phyloP scores from a whole-genome alignment of 176 grass and related monocot genomes.

The Olyra latifolia region DNA sequence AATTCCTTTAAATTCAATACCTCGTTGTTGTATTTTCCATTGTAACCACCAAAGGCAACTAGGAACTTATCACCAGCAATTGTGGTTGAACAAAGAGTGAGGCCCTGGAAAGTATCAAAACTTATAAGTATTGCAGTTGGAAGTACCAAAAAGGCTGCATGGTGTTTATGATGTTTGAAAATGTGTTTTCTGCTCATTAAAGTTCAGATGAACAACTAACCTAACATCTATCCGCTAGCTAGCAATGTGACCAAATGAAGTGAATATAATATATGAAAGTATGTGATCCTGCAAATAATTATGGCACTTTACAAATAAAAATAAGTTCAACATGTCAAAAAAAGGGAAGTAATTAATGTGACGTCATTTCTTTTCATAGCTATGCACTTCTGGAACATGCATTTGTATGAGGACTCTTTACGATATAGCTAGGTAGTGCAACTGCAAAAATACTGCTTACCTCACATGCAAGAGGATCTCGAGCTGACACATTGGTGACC shows the following conservation, averaged over 20 bases:
- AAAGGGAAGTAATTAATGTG: neutral
- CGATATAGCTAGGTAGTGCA: constrained; percentile 18
- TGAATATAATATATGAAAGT: constrained; percentile 10
- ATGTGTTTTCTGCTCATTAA: neutral
- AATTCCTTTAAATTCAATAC: constrained; percentile 43
- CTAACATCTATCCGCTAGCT: constrained; percentile 8
- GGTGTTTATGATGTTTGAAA: neutral
- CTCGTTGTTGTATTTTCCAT: constrained; percentile 95
- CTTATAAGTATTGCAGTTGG: neutral
- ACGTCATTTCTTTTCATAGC: neutral
- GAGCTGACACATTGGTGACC: constrained; percentile 57
- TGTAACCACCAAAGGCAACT: constrained; percentile 93
- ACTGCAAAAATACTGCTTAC: constrained; percentile 41
- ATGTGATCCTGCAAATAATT: neutral
- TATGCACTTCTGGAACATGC: neutral
- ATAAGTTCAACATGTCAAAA: neutral
- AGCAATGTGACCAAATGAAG: constrained; percentile 9
- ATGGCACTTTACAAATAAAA: neutral
- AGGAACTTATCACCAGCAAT: constrained; percentile 67
- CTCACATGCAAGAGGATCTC: constrained; percentile 93
- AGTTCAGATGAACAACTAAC: constrained; percentile 21
- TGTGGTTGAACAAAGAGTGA: constrained; percentile 69
- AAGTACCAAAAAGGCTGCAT: constrained; percentile 10
- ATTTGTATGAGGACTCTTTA: neutral
- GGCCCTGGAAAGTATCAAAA: constrained; percentile 63